Evolutionary conservation across 176 grass and related monocot species (phyloP).

Genomic region (Poa annua): DNA sequence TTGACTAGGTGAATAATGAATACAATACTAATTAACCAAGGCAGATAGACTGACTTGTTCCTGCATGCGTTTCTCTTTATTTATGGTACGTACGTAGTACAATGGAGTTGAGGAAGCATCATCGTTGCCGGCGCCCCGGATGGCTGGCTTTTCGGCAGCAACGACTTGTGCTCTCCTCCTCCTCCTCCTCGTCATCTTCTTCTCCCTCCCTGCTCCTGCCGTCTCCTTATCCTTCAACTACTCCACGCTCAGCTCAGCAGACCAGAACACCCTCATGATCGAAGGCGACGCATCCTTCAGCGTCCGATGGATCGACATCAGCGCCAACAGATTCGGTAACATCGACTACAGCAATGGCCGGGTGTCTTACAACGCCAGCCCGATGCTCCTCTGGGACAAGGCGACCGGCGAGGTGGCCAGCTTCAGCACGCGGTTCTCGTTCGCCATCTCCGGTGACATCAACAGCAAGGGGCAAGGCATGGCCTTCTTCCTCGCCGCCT

Average conservation of each 20-base stretch:
- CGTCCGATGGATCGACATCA: background rate
- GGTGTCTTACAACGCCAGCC: background rate
- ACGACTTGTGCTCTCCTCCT: background rate
- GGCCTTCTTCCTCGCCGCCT: background rate
- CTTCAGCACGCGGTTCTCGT: background rate
- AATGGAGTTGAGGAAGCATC: no score
- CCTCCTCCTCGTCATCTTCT: background rate
- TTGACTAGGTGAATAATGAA: no score
- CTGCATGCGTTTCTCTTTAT: no score
- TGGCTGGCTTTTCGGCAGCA: no score
- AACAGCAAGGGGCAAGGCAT: background rate
- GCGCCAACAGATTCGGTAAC: background rate
- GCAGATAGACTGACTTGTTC: no score
- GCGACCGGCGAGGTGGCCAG: background rate
- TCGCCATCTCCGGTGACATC: background rate
- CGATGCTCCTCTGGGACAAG: background rate
- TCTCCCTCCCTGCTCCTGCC: background rate
- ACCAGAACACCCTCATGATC: background rate
- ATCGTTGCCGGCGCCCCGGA: no score
- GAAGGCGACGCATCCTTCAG: slow-evolving; percentile 17
- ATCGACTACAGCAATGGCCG: background rate
- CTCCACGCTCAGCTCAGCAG: background rate
- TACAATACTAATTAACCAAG: no score
- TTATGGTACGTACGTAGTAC: no score
- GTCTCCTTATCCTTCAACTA: slow-evolving; percentile 8